phyloP scores from a whole-genome alignment of 2,329 filamentous ascomycete species.

The Alternaria sp. region DNA sequence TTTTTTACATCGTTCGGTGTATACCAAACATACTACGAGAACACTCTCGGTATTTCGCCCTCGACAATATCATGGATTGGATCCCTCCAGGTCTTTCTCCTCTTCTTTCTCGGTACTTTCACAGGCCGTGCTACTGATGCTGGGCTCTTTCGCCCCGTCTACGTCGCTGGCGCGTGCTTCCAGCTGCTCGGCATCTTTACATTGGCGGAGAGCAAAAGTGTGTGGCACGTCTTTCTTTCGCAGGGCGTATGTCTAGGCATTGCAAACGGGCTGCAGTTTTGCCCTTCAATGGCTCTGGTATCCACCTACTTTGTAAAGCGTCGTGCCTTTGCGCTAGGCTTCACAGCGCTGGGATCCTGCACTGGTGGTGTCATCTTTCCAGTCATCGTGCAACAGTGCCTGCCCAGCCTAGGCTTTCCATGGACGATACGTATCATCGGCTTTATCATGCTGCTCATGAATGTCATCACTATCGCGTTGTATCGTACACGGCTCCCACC shows the following conservation, averaged over 20 bases:
- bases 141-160: conserved; percentile 40
- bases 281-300: conserved; percentile 64
- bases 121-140: conserved; percentile 45
- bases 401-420: conserved; percentile 57
- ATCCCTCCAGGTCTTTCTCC: conserved; percentile 45
- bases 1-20: conserved; percentile 65
- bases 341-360: conserved; percentile 40
- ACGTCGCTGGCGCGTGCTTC: conserved; percentile 39
- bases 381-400: conserved; percentile 44
- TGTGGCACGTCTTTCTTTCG: conserved; percentile 49
- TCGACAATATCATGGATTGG: conserved; percentile 49
- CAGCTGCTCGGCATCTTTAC: conserved; percentile 50
- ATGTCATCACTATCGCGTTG: conserved; percentile 45
- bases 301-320: conserved; percentile 51
- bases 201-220: conserved; percentile 37
- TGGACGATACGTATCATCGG: conserved; percentile 71
- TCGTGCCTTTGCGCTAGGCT: conserved; percentile 42
- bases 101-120: conserved; percentile 44
- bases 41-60: conserved; percentile 48
- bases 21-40: conserved; percentile 64
- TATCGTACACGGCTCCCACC: conserved; percentile 53
- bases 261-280: conserved; percentile 61
- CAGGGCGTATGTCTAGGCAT: conserved; percentile 67
- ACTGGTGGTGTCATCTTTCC: conserved; percentile 47
- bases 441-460: conserved; percentile 63